Evolutionary conservation across 2,329 filamentous ascomycete genomes (phyloP), one percentile per base, ranked within the genome.

Genomic region (Talaromyces sp.): DNA sequence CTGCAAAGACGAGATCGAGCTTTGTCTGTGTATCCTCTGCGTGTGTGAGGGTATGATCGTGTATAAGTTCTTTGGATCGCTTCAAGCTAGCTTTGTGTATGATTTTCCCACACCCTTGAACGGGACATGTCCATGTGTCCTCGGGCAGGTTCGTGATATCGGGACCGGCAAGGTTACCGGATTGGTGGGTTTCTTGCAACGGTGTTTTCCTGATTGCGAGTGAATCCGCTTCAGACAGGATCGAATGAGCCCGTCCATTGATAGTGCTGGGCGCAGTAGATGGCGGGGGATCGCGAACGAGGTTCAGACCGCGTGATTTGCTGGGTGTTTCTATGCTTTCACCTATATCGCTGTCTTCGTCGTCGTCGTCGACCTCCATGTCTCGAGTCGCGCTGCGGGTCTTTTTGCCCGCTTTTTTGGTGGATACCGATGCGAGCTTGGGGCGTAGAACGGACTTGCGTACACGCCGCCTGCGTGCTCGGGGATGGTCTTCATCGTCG

Each of bases 371-470:
- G 19, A 22, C 19, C 8, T 36, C 32, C 17, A 55, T 55, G 27
- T 30, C 25, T 52, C 54, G 44, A n/a, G 32, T 32, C 36, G 52
- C 55, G 39, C 52, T 58, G 17, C 64, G 58, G 13, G 62, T 66
- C 47, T 67, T 62, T 54, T 72, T 73, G 58, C 75, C 69, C 25
- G 75, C 75, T 44, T 77, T 73, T 64, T 77, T 78, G 1, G 71
- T 70, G 11, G 78, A 78, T 19, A 75, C 65, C 4, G 72, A 69
- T 58, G 68, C 72, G n/a, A 70, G 60, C 58, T 77, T 79, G 1
- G 78, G 78, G 7, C 78, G 76, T 13, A 80, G 70, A 3, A 80
- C 74, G 2, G 78, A 80, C 66, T 78, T 80, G 59, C 73, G 72
- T 36, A 72, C 71, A 59, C 74, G 68, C 33, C 70, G 67, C 62